phyloP scores from a whole-genome alignment of 345 rosid species.

The Brassica juncea region DNA sequence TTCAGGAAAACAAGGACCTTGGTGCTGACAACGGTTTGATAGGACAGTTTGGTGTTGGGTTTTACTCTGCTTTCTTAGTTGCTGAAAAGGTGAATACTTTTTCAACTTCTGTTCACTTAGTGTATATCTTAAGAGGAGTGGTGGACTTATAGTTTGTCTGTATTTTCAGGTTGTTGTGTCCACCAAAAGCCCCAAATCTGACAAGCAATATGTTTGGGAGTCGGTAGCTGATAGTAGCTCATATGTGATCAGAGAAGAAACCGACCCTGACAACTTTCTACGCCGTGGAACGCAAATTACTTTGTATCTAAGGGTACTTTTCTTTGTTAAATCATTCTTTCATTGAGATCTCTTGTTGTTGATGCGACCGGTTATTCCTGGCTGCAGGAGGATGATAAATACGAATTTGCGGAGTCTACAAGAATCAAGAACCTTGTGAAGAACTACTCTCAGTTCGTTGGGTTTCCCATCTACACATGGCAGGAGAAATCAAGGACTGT shows the following conservation, averaged over 20 bases:
- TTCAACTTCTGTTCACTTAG: not conserved
- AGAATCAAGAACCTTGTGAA: slow-evolving; percentile 85
- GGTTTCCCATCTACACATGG: slow-evolving; percentile 97
- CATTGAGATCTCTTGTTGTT: not conserved
- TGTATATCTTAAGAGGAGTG: not conserved
- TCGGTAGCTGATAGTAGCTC: slow-evolving; percentile 89
- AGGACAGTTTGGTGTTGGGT: slow-evolving; percentile 99
- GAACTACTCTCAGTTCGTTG: slow-evolving; percentile 95
- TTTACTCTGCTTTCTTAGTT: slow-evolving; percentile 96
- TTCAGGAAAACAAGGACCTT: slow-evolving; percentile 85
- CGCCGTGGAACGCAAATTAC: slow-evolving; percentile 90
- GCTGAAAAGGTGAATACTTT: slow-evolving; percentile 72
- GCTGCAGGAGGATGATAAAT: slow-evolving; percentile 86
- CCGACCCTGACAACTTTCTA: slow-evolving; percentile 72
- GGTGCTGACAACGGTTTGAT: slow-evolving; percentile 89
- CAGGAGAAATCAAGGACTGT: slow-evolving; percentile 86
- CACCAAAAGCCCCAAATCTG: slow-evolving; percentile 93
- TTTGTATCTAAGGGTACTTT: slow-evolving; percentile 77
- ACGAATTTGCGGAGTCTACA: slow-evolving; percentile 76
- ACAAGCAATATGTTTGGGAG: slow-evolving; percentile 96
- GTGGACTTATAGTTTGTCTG: not conserved
- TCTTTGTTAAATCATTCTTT: not conserved
- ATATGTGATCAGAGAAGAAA: slow-evolving; percentile 82
- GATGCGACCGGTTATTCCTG: slow-evolving; percentile 8
- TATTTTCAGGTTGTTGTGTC: slow-evolving; percentile 78